Evolutionary conservation across 2,329 filamentous ascomycete species (phyloP).

Genomic region (Aspergillus eucalypticola): DNA sequence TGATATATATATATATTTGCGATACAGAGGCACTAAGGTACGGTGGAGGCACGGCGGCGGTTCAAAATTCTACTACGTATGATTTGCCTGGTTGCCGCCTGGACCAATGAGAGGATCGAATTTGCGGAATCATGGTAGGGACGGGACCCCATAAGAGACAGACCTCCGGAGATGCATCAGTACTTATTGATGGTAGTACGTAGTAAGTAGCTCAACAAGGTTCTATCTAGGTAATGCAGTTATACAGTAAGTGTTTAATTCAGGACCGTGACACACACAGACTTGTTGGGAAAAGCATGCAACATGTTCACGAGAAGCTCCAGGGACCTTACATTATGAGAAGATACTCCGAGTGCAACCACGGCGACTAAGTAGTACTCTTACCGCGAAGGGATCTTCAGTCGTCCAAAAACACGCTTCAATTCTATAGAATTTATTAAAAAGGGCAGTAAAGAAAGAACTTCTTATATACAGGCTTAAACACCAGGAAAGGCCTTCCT

Average conservation of each 20-base stretch:
- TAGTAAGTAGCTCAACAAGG: too few relatives aligned
- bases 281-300: too few relatives aligned
- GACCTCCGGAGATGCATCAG: too few relatives aligned
- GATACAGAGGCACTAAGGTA: too few relatives aligned
- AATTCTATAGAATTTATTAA: constrained; percentile 23
- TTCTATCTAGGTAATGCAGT: too few relatives aligned
- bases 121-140: not conserved
- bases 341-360: not conserved
- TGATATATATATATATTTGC: not conserved
- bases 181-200: too few relatives aligned
- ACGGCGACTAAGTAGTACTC: not conserved
- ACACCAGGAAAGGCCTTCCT: constrained; percentile 5
- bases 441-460: constrained; percentile 19
- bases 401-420: constrained; percentile 12
- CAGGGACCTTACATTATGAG: not conserved
- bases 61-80: not conserved
- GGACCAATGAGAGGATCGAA: not conserved
- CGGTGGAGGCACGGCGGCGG: too few relatives aligned
- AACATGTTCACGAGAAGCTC: too few relatives aligned
- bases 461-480: constrained; percentile 24
- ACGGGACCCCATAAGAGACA: too few relatives aligned
- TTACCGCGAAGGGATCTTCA: not conserved
- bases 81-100: not conserved
- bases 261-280: too few relatives aligned
- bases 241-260: too few relatives aligned